Evolutionary conservation across 805 yeast genomes (phyloP).

Genomic region (Saccharomycopsis sp.): DNA sequence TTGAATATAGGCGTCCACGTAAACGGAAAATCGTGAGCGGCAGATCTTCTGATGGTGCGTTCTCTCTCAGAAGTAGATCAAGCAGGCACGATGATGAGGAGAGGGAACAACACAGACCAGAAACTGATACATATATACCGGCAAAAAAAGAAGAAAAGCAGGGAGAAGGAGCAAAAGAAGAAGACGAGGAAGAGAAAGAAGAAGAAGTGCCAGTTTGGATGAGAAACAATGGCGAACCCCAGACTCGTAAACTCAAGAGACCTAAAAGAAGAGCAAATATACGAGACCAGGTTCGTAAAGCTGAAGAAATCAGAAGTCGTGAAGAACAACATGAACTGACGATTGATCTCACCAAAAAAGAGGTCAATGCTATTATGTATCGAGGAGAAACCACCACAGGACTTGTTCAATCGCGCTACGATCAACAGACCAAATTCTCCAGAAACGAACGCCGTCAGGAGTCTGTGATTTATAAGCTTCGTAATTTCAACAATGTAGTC

Average conservation of each 20-base stretch:
- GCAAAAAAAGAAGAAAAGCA: not conserved
- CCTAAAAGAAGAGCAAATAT: slow-evolving; percentile 26
- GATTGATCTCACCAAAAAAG: slow-evolving; percentile 22
- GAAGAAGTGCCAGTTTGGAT: not conserved
- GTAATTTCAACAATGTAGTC: slow-evolving; percentile 88
- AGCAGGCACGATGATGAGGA: not conserved
- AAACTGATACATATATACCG: not conserved
- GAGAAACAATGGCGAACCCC: not conserved
- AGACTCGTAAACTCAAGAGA: slow-evolving; percentile 9
- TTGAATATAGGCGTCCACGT: not conserved
- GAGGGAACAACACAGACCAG: not conserved
- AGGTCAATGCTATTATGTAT: slow-evolving; percentile 22
- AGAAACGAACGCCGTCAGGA: slow-evolving; percentile 54
- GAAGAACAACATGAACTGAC: slow-evolving; percentile 21
- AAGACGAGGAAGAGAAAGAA: slow-evolving; percentile 4
- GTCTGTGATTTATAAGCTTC: slow-evolving; percentile 78
- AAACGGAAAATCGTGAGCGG: not conserved
- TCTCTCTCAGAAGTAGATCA: not conserved
- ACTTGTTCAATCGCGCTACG: slow-evolving; percentile 77
- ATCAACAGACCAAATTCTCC: slow-evolving; percentile 69
- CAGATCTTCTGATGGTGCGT: not conserved
- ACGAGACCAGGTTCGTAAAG: slow-evolving; percentile 17
- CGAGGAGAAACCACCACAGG: slow-evolving; percentile 26
- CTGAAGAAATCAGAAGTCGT: slow-evolving; percentile 21
- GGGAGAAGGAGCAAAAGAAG: slow-evolving; percentile 5